Evolutionary conservation across 2,329 filamentous ascomycete genomes (phyloP).

Genomic region (Colletotrichum magnum): DNA sequence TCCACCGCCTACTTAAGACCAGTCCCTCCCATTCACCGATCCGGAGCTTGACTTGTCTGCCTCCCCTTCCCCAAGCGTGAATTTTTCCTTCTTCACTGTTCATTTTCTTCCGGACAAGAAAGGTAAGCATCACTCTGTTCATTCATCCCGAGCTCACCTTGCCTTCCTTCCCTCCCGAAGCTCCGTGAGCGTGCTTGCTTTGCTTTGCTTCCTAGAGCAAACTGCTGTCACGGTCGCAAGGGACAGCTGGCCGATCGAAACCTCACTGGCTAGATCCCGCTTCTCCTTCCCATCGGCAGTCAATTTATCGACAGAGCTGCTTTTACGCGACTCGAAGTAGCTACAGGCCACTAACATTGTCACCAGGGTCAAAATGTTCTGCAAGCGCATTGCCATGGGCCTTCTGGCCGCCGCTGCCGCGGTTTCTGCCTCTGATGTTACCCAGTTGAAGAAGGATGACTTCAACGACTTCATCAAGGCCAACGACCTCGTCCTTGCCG

Average conservation of each 20-base stretch:
- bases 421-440: constrained; percentile 80
- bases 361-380: constrained; percentile 59
- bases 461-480: constrained; percentile 89
- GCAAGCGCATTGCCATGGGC: constrained; percentile 66
- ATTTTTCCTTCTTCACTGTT: constrained; percentile 35
- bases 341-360: constrained; percentile 4
- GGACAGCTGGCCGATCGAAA: constrained; percentile 15
- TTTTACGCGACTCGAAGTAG: neutral
- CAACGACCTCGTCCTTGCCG: constrained; percentile 91
- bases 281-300: neutral
- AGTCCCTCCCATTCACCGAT: constrained; percentile 20
- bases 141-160: neutral
- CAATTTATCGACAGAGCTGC: neutral
- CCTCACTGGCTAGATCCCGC: neutral
- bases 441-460: constrained; percentile 85
- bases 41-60: constrained; percentile 17
- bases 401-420: constrained; percentile 69
- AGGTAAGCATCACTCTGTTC: constrained; percentile 24
- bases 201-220: neutral
- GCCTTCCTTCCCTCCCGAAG: neutral
- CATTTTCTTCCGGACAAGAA: constrained; percentile 36
- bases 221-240: constrained; percentile 5
- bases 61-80: constrained; percentile 27
- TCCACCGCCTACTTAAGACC: constrained; percentile 35
- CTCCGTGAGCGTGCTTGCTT: neutral